Conservation (phyloP, 2,329 filamentous ascomycete genomes). For the Pseudophaeomoniella oleicola region DNA sequence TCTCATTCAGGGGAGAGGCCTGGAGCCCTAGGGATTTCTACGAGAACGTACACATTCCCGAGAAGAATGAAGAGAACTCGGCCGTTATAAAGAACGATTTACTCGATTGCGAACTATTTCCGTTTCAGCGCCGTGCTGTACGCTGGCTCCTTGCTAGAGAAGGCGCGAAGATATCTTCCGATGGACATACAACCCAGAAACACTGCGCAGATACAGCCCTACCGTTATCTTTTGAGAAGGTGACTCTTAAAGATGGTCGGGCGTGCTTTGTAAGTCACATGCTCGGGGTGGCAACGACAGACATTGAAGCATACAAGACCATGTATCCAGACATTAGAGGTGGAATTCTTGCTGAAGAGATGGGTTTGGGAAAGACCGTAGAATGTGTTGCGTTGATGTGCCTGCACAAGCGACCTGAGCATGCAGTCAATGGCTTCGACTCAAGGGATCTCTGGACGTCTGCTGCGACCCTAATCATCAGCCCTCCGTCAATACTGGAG, state of each 20-base stretch:
- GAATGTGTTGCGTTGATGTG: constrained; percentile 32
- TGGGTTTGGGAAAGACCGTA: constrained; percentile 36
- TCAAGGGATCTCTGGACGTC: constrained; percentile 21
- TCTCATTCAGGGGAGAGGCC: background rate
- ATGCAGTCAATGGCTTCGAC: constrained; percentile 3
- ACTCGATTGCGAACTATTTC: constrained; percentile 26
- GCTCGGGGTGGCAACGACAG: constrained; percentile 21
- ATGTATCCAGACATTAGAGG: constrained; percentile 17
- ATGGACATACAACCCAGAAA: constrained; percentile 12
- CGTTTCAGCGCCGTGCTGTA: constrained; percentile 32
- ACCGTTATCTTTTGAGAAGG: constrained; percentile 23
- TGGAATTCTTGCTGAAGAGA: constrained; percentile 35
- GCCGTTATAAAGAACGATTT: constrained; percentile 19
- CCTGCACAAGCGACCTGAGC: constrained; percentile 18
- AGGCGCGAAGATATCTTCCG: constrained; percentile 18
- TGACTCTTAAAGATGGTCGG: constrained; percentile 22
- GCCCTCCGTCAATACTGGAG: constrained; percentile 44
- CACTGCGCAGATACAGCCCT: constrained; percentile 7
- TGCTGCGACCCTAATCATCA: constrained; percentile 47
- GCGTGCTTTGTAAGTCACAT: constrained; percentile 26
- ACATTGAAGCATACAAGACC: constrained; percentile 16
- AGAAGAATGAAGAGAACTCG: constrained; percentile 16
- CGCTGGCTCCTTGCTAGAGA: constrained; percentile 31
- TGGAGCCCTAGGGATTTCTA: constrained; percentile 27
- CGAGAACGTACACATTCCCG: constrained; percentile 30